A percentile compares a stretch with the other conserved stretches of the same genome.
Evolutionary conservation across 2,329 filamentous ascomycete genomes (phyloP).

Genomic region (Cercospora zeina): DNA sequence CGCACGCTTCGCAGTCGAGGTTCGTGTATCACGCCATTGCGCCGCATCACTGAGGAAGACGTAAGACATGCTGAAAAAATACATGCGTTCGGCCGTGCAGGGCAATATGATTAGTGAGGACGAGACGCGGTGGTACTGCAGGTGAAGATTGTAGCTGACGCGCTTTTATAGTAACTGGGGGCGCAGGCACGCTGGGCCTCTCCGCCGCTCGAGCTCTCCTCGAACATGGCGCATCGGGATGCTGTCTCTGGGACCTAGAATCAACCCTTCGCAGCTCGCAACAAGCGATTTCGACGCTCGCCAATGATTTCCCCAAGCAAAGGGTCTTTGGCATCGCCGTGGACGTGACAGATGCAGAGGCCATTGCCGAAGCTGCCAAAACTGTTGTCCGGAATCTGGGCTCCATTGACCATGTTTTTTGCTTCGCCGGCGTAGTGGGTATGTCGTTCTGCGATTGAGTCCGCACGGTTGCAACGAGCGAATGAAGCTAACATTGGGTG

Average conservation of each 20-base stretch:
- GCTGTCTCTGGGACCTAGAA: constrained; percentile 63
- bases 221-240: constrained; percentile 63
- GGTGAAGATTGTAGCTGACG: background rate
- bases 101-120: constrained; percentile 56
- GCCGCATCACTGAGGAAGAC: background rate
- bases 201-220: constrained; percentile 62
- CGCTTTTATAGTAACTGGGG: constrained; percentile 58
- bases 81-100: background rate
- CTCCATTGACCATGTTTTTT: constrained; percentile 58
- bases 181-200: constrained; percentile 64
- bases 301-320: constrained; percentile 55
- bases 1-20: constrained; percentile 52
- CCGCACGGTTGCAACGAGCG: background rate
- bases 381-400: constrained; percentile 50
- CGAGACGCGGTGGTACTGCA: background rate
- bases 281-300: constrained; percentile 50
- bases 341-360: constrained; percentile 59
- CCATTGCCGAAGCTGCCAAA: constrained; percentile 49
- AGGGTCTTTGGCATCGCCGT: constrained; percentile 55
- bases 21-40: background rate
- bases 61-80: background rate
- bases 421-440: constrained; percentile 68
- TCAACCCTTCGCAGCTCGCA: constrained; percentile 44
- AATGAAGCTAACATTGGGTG: background rate
- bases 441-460: constrained; percentile 34